Evolutionary conservation across 1,284 basidiomycete genomes (phyloP), one percentile per base, ranked within the genome.

Genomic region (Cryptococcus neoformans): DNA sequence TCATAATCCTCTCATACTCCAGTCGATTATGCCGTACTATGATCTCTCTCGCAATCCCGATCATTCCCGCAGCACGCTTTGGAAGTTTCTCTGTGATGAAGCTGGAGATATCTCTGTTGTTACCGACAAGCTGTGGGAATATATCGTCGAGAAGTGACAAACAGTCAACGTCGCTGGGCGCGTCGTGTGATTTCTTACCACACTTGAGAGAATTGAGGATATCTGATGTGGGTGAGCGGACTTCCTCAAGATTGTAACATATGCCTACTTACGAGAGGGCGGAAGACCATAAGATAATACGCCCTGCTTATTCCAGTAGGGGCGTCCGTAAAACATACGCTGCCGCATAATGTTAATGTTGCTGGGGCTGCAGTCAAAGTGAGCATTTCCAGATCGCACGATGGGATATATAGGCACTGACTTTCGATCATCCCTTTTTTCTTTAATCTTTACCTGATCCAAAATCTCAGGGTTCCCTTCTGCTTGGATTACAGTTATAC

Each of bases 301-400:
- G 7, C 56, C 65, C 8, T 47, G 52, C 6, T 36, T 3, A 17
- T 51, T 52, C 38, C 51, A 54, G 28, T 55, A 47, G 8, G 73
- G 63, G 11, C 70, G 66, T 16, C 74, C 72, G 45, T 79, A 79
- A 48, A 74, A 78, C 56, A 80, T 71, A 42, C 62, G 65, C 28
- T 68, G 66, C 9, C 75, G 61, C 0, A 62, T 17, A 44, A 77
- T 65, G 8, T 63, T 54, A 21, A 67, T 60, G 16, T 67, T 57
- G 17, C 62, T 55, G 48, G 59, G 52, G 41, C 60, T 58, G 57
- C 60, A 9, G 9, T 28, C 28, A 28, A 28, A 28, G 28, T 28
- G 4, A 28, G 28, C 28, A 28, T 4, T 28, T 28, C 28, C 2
- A 4, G 28, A 28, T 28, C 28, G 28, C 28, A 28, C 28, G 28